Evolutionary conservation across 2,329 filamentous ascomycete species (phyloP).

Genomic region (Cladophialophora immunda): DNA sequence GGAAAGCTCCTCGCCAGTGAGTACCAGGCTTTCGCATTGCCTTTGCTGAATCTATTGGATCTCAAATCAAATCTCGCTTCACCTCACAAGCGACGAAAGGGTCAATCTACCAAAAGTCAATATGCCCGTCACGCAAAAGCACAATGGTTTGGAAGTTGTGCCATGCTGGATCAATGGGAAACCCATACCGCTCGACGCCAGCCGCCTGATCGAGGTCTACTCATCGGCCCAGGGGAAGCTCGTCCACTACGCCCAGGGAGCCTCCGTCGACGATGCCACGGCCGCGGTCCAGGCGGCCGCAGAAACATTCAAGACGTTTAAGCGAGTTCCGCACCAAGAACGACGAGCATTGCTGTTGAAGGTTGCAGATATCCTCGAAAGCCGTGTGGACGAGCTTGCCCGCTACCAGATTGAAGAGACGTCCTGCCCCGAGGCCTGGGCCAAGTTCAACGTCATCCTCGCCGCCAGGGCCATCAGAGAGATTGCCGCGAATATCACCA

Average conservation of each 20-base stretch:
- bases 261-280: conserved; percentile 62
- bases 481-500: conserved; percentile 23
- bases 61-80: no score
- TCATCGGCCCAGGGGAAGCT: conserved; percentile 4
- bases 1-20: not conserved
- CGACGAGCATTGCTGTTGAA: conserved; percentile 67
- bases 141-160: conserved; percentile 6
- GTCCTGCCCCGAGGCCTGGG: conserved; percentile 16
- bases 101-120: not conserved
- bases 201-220: conserved; percentile 10
- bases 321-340: conserved; percentile 63
- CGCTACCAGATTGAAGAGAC: conserved; percentile 17
- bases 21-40: not conserved
- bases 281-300: conserved; percentile 68
- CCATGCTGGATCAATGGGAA: conserved; percentile 16
- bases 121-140: conserved; percentile 1
- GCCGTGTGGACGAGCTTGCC: conserved; percentile 48
- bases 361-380: conserved; percentile 69
- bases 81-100: not conserved
- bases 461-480: conserved; percentile 18
- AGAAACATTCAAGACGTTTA: conserved; percentile 73
- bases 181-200: not conserved
- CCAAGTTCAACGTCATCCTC: conserved; percentile 13
- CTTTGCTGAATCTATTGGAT: no score
- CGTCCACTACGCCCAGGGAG: conserved; percentile 39